Evolutionary conservation across 2,329 filamentous ascomycete genomes (phyloP), one percentile per base, ranked within the genome.

Genomic region (Cladophialophora carrionii): DNA sequence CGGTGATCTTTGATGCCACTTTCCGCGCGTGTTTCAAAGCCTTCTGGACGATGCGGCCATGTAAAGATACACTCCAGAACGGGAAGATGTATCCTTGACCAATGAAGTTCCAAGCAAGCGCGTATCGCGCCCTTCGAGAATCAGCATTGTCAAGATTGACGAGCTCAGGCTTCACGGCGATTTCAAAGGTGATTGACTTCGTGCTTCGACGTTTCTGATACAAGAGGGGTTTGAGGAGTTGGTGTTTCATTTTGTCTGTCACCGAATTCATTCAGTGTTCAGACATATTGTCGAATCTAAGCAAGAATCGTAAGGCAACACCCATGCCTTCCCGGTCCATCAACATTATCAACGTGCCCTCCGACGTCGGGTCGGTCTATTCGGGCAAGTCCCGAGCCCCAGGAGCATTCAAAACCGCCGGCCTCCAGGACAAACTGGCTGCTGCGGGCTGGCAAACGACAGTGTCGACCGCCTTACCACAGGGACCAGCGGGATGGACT

Each of bases 311-410:
- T n/a, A 43, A 20, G 1, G 17, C 48, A 14, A 20, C 22, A 26
- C 20, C 57, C 49, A 53, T 57, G 55, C 3, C 57, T 24, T 61
- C 57, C 3, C 37, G 37, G 17, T 49, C 58, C 14, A 32, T 64
- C 31, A 37, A 46, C 49, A 64, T 67, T 29, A 62, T 57, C 26
- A 56, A 58, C 41, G 62, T 67, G 4, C 56, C 65, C 17, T 57
- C 65, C 9, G 65, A 67, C 46, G 24, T 57, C 37, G 65, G 65
- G 2, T 64, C 61, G n/a, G 53, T 65, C 32, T 61, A 61, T 31
- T 20, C 55, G 5, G 65, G 65, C 49, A 67, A 67, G 37, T 65
- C 62, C n/a, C 59, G 59, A 48, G 65, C 65, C 8, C 65, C 65
- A 8, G 31, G 61, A 24, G 65, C 65, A 22, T 61, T 67, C 48